Conservation (phyloP, 208 protist species). For the Trypanosoma platydactyli region DNA sequence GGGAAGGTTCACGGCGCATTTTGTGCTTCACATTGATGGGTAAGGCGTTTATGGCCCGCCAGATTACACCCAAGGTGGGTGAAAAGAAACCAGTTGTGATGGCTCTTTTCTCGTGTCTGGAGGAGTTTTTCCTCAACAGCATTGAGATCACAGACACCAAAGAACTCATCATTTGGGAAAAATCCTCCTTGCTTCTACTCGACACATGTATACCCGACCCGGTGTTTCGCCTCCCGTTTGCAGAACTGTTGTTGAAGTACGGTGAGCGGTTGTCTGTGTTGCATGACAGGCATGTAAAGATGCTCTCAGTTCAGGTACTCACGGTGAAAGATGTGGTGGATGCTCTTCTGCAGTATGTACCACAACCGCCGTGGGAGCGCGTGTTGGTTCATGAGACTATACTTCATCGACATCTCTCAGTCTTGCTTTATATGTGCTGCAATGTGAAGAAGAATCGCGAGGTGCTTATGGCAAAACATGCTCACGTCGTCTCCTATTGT, state of each 20-base stretch:
- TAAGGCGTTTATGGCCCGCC: not conserved
- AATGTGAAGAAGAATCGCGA: not conserved
- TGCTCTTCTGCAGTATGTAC: constrained; percentile 25
- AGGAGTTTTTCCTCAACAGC: constrained; percentile 22
- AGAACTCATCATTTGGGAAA: constrained; percentile 17
- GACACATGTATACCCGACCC: constrained; percentile 42
- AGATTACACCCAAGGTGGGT: not conserved
- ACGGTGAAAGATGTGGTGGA: constrained; percentile 55
- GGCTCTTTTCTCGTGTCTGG: constrained; percentile 8
- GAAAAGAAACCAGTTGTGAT: not conserved
- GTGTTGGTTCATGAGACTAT: constrained; percentile 41
- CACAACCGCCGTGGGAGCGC: constrained; percentile 35
- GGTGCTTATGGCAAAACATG: not conserved
- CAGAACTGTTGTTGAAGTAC: constrained; percentile 55
- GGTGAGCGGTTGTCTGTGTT: constrained; percentile 40
- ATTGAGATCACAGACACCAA: not conserved
- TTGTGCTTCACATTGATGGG: constrained; percentile 19
- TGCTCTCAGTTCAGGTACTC: constrained; percentile 62
- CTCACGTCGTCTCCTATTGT: not conserved
- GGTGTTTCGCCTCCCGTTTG: constrained; percentile 51
- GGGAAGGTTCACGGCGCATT: constrained; percentile 15
- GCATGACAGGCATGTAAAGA: constrained; percentile 16
- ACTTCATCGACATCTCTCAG: constrained; percentile 48
- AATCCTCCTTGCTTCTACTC: constrained; percentile 18
- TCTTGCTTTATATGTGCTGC: constrained; percentile 42